These are phyloP conservation scores for Diplodia scrobiculata DNA, from an alignment of 2,329 filamentous ascomycete genomes.

Conservation along the genomic window DNA sequence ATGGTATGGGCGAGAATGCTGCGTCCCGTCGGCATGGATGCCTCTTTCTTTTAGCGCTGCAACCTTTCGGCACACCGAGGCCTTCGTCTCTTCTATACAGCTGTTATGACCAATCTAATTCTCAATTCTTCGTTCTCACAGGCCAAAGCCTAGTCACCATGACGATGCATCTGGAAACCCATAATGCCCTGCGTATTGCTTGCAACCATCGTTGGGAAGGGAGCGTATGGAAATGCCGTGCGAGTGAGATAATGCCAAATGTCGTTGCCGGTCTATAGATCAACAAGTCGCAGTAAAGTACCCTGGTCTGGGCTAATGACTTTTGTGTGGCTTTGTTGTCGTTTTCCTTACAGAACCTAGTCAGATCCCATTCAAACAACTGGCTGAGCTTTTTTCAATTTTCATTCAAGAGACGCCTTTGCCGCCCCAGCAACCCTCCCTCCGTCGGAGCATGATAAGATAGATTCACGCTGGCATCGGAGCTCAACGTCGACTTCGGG, in stretches of 20 bases:
- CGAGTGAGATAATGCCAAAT: background rate
- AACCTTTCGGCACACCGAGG: background rate
- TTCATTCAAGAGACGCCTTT: background rate
- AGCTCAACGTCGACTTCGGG: conserved; percentile 1
- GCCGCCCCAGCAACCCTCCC: background rate
- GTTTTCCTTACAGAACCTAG: background rate
- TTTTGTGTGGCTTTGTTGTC: background rate
- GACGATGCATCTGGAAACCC: background rate
- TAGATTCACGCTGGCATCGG: background rate
- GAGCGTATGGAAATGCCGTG: background rate
- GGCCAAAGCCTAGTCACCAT: no score
- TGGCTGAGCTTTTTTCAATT: background rate
- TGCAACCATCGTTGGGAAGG: background rate
- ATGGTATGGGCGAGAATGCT: background rate
- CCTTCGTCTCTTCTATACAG: background rate
- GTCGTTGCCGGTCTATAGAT: background rate
- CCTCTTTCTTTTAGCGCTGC: background rate
- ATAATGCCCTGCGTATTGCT: background rate
- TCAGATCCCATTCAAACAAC: background rate
- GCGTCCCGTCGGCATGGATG: background rate
- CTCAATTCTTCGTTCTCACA: background rate
- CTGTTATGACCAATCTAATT: background rate
- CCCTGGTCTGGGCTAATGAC: no score
- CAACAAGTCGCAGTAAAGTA: background rate
- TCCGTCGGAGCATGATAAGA: background rate